Conservation (phyloP, 164 flowering plant species). For the Platanus orientalis region DNA sequence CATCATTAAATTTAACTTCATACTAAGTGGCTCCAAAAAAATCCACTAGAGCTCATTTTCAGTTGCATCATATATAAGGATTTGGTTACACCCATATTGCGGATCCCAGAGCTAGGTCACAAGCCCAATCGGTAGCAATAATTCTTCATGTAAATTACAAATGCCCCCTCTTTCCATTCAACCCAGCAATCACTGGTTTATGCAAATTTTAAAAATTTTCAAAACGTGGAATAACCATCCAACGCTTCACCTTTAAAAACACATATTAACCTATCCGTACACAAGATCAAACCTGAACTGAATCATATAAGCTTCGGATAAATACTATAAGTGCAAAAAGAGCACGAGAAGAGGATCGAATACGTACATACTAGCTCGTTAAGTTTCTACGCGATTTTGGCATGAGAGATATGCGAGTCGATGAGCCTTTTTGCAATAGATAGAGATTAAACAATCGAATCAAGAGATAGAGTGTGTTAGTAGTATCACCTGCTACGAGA, state of each 20-base stretch:
- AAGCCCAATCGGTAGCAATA: not conserved
- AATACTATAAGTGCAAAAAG: not conserved
- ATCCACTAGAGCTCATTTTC: not conserved
- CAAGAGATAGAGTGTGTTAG: constrained; percentile 4
- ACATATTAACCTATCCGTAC: not conserved
- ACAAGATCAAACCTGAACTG: not conserved
- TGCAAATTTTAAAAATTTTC: not conserved
- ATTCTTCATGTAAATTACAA: not conserved
- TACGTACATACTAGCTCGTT: not conserved
- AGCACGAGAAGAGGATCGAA: not conserved
- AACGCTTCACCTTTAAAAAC: not conserved
- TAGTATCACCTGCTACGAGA: constrained; percentile 76
- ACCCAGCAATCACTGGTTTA: not conserved
- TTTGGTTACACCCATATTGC: not conserved
- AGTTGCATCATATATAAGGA: not conserved
- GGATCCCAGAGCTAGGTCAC: not conserved
- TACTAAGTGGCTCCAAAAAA: not conserved
- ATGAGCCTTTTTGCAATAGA: not conserved
- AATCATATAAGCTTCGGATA: not conserved
- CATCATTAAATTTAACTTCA: not conserved
- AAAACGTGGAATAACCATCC: not conserved
- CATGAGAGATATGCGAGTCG: not conserved
- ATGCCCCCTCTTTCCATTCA: not conserved
- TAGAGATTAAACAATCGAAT: not conserved
- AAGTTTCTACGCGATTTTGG: not conserved